A percentile compares a stretch with the other conserved stretches of the same genome.
Evolutionary conservation across 148 eudicot species (phyloP).

Genomic region (Agrostemma githago): DNA sequence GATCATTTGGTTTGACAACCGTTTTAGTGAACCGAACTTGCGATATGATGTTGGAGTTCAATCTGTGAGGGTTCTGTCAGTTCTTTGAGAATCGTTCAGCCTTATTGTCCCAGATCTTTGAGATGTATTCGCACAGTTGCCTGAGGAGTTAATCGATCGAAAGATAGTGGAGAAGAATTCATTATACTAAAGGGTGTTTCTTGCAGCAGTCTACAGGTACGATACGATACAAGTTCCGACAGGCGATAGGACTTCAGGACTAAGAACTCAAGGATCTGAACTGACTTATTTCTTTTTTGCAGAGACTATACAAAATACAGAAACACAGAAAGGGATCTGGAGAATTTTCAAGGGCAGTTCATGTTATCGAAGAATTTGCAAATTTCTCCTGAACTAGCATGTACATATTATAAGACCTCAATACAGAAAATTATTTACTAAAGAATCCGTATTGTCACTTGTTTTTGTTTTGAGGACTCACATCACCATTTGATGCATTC

Average conservation of each 20-base stretch:
- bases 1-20: no score
- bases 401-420: neutral
- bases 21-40: no score
- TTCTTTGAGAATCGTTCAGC: no score
- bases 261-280: neutral
- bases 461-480: slow-evolving; percentile 6
- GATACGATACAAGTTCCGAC: neutral
- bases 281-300: neutral
- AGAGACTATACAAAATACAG: neutral
- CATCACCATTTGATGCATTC: slow-evolving; percentile 24
- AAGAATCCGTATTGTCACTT: slow-evolving; percentile 1
- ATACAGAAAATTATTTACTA: neutral
- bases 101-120: no score
- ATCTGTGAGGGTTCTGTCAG: no score
- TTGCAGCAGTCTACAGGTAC: neutral
- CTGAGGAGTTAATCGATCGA: no score
- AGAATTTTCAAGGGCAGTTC: neutral
- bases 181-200: neutral
- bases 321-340: neutral
- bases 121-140: no score
- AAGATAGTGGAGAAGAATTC: neutral
- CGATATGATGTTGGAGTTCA: no score
- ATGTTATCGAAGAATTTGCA: neutral
- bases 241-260: neutral
- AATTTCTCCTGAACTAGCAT: neutral